A percentile compares a stretch with the other conserved stretches of the same genome.
Conservation (phyloP, 2,329 filamentous ascomycete species). For the Colletotrichum sp. region DNA sequence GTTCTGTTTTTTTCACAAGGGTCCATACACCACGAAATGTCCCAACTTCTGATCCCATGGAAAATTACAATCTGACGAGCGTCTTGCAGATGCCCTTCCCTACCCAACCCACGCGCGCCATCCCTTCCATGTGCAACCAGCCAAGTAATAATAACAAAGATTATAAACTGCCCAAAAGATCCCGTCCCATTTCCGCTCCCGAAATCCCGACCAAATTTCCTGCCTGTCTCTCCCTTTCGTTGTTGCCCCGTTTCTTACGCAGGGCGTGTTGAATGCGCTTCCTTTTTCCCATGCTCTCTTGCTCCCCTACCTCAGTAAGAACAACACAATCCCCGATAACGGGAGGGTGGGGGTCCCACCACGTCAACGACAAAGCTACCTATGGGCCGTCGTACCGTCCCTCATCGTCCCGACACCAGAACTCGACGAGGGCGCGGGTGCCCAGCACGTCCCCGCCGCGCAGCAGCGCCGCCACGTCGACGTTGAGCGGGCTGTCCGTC, state of each 20-base stretch:
- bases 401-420: constrained; percentile 60
- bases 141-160: neutral
- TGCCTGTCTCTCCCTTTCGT: neutral
- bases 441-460: constrained; percentile 71
- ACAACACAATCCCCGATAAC: neutral
- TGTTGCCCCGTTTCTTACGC: neutral
- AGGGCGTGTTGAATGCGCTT: neutral
- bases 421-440: constrained; percentile 72
- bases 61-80: neutral
- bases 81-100: neutral
- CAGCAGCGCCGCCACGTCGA: constrained; percentile 76
- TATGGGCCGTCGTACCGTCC: constrained; percentile 52
- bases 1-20: neutral
- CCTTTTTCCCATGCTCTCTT: neutral
- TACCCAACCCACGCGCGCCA: neutral
- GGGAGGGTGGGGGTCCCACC: neutral
- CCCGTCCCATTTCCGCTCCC: neutral
- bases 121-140: neutral
- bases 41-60: neutral
- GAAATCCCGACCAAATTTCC: neutral
- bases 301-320: neutral
- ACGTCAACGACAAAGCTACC: neutral
- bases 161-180: neutral
- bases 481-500: constrained; percentile 76
- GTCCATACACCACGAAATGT: neutral